Conservation (phyloP, 257 asterid genomes). For the Schizonepeta tenuifolia region DNA sequence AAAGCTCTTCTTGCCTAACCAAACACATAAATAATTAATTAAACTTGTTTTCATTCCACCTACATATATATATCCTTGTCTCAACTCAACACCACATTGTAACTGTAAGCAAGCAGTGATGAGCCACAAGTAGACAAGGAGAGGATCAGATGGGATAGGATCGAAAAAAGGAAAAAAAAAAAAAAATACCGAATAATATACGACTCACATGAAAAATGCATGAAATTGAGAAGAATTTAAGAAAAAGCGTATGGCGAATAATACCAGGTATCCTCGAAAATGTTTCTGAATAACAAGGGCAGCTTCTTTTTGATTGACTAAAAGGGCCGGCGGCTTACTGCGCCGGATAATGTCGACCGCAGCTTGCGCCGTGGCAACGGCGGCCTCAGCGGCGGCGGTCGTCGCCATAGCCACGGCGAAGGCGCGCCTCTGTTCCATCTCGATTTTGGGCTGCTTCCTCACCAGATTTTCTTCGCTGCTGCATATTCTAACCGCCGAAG, state of each 20-base stretch:
- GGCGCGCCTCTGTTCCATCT: slow-evolving; percentile 35
- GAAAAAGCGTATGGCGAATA: neutral
- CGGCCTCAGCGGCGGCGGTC: slow-evolving; percentile 57
- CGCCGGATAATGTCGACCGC: slow-evolving; percentile 56
- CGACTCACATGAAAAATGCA: neutral
- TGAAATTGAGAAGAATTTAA: slow-evolving; percentile 7
- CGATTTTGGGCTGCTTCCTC: slow-evolving; percentile 25
- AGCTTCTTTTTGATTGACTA: slow-evolving; percentile 42
- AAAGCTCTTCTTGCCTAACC: slow-evolving; percentile 85
- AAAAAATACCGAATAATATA: no score
- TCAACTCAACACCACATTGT: no score
- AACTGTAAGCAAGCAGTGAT: no score
- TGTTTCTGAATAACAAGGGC: slow-evolving; percentile 67
- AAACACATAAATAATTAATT: neutral
- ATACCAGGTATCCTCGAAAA: slow-evolving; percentile 89
- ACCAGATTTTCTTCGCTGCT: slow-evolving; percentile 27
- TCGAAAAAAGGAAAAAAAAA: no score
- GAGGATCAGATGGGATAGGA: no score
- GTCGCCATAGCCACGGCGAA: slow-evolving; percentile 56
- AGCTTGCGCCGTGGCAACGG: slow-evolving; percentile 55
- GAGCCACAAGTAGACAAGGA: no score
- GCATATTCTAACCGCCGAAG: slow-evolving; percentile 17
- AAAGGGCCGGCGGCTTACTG: slow-evolving; percentile 29
- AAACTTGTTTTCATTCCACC: neutral
- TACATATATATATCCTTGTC: no score